Evolutionary conservation across 2,329 filamentous ascomycete genomes (phyloP), one percentile per base, ranked within the genome.

Genomic region (Cryphonectria radicalis): DNA sequence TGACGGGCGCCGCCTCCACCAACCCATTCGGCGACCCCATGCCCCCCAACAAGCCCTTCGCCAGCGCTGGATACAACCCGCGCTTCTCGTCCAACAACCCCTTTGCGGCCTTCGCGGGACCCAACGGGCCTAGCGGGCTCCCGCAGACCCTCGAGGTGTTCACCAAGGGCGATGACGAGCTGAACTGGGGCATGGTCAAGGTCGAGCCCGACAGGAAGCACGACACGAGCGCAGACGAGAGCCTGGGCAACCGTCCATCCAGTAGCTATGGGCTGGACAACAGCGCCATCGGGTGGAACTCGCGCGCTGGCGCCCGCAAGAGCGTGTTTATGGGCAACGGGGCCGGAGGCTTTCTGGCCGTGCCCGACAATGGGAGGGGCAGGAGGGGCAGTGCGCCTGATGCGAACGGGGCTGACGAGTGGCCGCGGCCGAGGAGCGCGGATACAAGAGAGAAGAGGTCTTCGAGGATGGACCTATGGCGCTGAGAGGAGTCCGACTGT

Each of bases 71-170:
- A 50, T 71, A 76, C 63, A 80, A 80, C 70, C 79, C 77, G 17
- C 85, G 87, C 8, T 88, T 89, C 79, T 89, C 87, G 77, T 89
- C 87, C 73, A 90, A 89, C 78, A 90, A 90, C 75, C 87, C 87
- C 1, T 89, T 88, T 74, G 86, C 85, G 2, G 77, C 83, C 1
- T 76, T 78, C 35, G 76, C 76, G 11, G 76, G 76, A 8, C 76
- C 78, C 10, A 77, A 79, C 28, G 76, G 81, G 46, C 74, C 78
- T 32, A 74, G 75, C 50, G 81, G 81, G 57, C 82, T 87, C 7
- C 86, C 84, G 10, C 85, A 87, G 70, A 87, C 85, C 8, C 85
- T 90, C 42, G 88, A 89, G 74, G 84, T 90, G 32, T 90, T 88
- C 73, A 89, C 86, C 70, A 90, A 89, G 79, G 84, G 85, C 73